Evolutionary conservation across 1,284 basidiomycete genomes (phyloP).

Genomic region (Tremellales sp.): DNA sequence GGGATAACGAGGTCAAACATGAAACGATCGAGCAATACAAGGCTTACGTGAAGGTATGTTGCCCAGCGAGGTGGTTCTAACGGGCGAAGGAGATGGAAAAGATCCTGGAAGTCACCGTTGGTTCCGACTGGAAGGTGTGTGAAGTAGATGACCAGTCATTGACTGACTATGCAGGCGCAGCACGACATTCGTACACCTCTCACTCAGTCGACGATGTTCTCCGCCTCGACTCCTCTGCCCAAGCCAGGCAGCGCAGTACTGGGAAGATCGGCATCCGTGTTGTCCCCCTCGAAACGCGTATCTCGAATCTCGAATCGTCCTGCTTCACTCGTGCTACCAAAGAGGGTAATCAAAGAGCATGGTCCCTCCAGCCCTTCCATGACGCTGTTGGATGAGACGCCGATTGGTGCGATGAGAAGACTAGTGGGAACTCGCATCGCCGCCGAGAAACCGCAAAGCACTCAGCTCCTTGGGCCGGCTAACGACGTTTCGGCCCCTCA

Average conservation of each 20-base stretch:
- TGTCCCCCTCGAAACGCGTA: slow-evolving; percentile 5
- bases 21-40: slow-evolving; percentile 27
- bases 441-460: too few species aligned
- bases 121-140: slow-evolving; percentile 28
- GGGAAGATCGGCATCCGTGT: slow-evolving; percentile 19
- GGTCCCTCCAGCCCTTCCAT: too few species aligned
- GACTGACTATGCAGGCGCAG: too few species aligned
- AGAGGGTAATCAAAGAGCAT: too few species aligned
- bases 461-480: too few species aligned
- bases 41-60: slow-evolving; percentile 31
- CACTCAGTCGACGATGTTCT: slow-evolving; percentile 9
- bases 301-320: slow-evolving; percentile 3
- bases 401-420: slow-evolving; percentile 17
- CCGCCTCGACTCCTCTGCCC: slow-evolving; percentile 26
- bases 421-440: slow-evolving; percentile 1
- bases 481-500: too few species aligned
- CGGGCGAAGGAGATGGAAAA: slow-evolving; percentile 24
- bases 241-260: slow-evolving; percentile 11
- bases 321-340: too few species aligned
- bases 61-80: neutral
- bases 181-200: slow-evolving; percentile 11
- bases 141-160: neutral
- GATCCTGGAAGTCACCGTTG: slow-evolving; percentile 23
- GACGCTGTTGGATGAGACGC: slow-evolving; percentile 11
- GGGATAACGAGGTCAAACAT: slow-evolving; percentile 38